These are phyloP conservation scores for Parafenestella ontariensis DNA, from an alignment of 2,329 filamentous ascomycete genomes.

Conservation along the genomic window DNA sequence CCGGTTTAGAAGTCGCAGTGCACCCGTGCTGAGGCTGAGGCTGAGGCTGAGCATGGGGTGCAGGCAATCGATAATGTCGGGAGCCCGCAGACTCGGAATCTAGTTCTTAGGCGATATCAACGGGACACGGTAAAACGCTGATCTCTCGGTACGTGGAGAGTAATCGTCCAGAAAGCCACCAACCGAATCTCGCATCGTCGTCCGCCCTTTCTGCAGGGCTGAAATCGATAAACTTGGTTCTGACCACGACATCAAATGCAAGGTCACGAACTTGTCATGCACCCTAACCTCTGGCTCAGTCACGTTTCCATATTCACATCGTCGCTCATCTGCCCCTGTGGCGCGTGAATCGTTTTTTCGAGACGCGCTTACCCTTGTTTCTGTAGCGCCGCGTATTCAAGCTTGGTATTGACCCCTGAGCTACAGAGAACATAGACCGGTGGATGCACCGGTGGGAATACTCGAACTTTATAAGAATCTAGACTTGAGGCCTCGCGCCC, in stretches of 20 bases:
- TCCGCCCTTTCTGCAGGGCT: not conserved
- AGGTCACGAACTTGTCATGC: too few relatives aligned
- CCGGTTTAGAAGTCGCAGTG: conserved; percentile 4
- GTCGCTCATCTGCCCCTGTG: not conserved
- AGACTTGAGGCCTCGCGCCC: not conserved
- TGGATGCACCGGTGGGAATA: not conserved
- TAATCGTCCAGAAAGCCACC: not conserved
- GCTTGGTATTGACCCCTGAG: not conserved
- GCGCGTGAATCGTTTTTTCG: not conserved
- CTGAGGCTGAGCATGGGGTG: conserved; percentile 5
- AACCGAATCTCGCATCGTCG: not conserved
- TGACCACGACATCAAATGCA: not conserved
- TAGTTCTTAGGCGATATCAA: conserved; percentile 9
- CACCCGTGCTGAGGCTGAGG: conserved; percentile 12
- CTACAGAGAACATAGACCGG: not conserved
- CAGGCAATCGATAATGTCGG: conserved; percentile 31
- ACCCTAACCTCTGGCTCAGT: not conserved
- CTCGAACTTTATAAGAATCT: not conserved
- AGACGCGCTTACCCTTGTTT: not conserved
- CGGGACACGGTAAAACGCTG: conserved; percentile 7
- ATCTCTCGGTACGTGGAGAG: conserved; percentile 12
- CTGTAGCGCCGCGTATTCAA: not conserved
- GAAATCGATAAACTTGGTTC: conserved; percentile 6
- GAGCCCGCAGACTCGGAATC: conserved; percentile 15
- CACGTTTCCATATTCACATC: too few relatives aligned